phyloP scores from a whole-genome alignment of 305 asterid genomes.

The Fraxinus xanthoxyloides region DNA sequence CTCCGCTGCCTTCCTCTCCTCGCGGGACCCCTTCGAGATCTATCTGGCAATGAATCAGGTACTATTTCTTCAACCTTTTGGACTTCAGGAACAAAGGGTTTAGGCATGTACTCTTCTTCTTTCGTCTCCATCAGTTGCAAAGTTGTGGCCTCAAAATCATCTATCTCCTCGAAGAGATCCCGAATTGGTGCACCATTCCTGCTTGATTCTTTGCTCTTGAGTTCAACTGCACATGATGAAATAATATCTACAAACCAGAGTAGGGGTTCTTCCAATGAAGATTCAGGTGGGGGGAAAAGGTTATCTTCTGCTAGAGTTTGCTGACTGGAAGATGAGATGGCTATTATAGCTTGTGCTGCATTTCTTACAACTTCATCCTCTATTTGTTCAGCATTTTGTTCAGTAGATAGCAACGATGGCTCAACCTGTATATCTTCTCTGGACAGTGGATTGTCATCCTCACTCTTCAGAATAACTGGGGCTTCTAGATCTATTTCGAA shows the following conservation, averaged over 20 bases:
- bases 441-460: conserved; percentile 39
- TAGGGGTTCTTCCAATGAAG: conserved; percentile 46
- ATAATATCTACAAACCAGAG: conserved; percentile 59
- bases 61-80: conserved; percentile 48
- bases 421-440: conserved; percentile 26
- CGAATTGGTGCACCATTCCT: conserved; percentile 20
- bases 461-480: conserved; percentile 43
- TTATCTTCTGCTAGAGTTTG: conserved; percentile 12
- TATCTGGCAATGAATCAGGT: conserved; percentile 18
- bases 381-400: conserved; percentile 23
- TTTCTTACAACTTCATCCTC: conserved; percentile 49
- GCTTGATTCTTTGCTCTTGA: conserved; percentile 27
- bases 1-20: conserved; percentile 91
- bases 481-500: conserved; percentile 76
- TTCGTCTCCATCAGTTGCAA: conserved; percentile 55
- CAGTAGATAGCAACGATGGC: conserved; percentile 28
- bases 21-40: conserved; percentile 73
- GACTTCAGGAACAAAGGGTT: conserved; percentile 54
- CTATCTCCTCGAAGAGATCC: conserved; percentile 46
- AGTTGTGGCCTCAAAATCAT: conserved; percentile 79
- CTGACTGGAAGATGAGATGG: conserved; percentile 55
- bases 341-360: conserved; percentile 67
- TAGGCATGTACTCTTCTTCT: conserved; percentile 81
- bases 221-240: conserved; percentile 32
- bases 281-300: conserved; percentile 28